phyloP scores from a whole-genome alignment of 2,329 filamentous ascomycete genomes.

The Neurospora sp. region DNA sequence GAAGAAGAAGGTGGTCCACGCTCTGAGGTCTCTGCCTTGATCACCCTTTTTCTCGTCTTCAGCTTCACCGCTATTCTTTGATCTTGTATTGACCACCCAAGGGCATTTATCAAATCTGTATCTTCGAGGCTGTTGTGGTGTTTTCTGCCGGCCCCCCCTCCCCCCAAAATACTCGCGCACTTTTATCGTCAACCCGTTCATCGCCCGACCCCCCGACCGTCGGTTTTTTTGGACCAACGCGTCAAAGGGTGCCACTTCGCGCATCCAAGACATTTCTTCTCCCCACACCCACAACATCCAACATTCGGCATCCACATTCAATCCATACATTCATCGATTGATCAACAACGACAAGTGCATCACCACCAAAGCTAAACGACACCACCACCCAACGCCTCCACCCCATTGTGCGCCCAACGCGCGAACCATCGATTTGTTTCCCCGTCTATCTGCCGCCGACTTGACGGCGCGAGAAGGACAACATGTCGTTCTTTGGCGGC shows the following conservation, averaged over 20 bases:
- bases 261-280: not conserved
- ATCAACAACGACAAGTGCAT: not conserved
- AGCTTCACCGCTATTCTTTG: not conserved
- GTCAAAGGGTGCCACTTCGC: not conserved
- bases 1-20: not conserved
- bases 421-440: not conserved
- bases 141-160: not conserved
- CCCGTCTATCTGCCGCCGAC: constrained; percentile 3
- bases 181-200: not conserved
- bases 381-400: constrained; percentile 1
- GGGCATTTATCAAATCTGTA: not conserved
- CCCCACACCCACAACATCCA: not conserved
- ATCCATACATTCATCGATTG: not conserved
- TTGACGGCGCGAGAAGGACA: constrained; percentile 15
- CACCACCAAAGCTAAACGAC: not conserved
- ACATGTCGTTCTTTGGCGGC: constrained; percentile 48
- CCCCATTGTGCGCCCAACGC: constrained; percentile 1
- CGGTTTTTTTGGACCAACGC: not conserved
- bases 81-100: not conserved
- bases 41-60: not conserved
- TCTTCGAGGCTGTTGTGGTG: not conserved
- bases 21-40: not conserved
- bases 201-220: not conserved
- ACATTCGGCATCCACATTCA: not conserved
- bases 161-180: not conserved